Evolutionary conservation across 352 stramenopile genomes (phyloP), one percentile per base, ranked within the genome.

Genomic region (Globisporangium okanoganense): DNA sequence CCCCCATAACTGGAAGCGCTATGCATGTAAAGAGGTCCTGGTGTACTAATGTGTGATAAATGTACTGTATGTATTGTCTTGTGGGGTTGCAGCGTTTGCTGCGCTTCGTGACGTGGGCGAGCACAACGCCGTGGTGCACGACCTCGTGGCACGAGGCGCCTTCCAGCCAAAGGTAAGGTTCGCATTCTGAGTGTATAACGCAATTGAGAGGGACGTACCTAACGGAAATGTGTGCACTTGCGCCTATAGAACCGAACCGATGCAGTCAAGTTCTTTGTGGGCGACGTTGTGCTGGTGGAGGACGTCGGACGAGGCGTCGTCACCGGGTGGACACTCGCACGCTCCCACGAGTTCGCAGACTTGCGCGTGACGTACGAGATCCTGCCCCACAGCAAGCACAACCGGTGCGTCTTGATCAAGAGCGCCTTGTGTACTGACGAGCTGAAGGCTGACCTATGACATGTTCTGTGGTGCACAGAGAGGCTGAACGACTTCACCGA

Each of bases 271-370:
- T 93, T 85, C 49, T 57, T 64, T 3, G 70, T 95, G 41, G 86
- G 86, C 27, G 86, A 95, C 49, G 62, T 94, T 20, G 81, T 95
- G 2, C 56, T 81, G 36, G 73, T 92, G 35, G 70, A 83, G 20
- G 70, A 71, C 6, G 61, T 84, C 1, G 81, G 77, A 2, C 54
- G 64, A 10, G 82, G 84, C 7, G 84, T 92, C 24, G 69, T 95
- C 49, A 84, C 79, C 16, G 70, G 71, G 1, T 95, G 86, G 86
- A 70, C 61, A 59, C 50, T 70, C 77, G 50, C 66, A 38, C 50
- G 58, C 48, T 52, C 63, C 57, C 55, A 85, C 60, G 78, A 65
- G 38, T 71, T 64, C 18, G 70, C 62, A n/a, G 68, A 73, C 18
- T 38, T 72, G 35, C 65, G 64, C 16, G 76, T 90, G 24, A 80